Evolutionary conservation across 1,284 basidiomycete genomes (phyloP), one percentile per base, ranked within the genome.

Genomic region (Ustilago cynodontis): DNA sequence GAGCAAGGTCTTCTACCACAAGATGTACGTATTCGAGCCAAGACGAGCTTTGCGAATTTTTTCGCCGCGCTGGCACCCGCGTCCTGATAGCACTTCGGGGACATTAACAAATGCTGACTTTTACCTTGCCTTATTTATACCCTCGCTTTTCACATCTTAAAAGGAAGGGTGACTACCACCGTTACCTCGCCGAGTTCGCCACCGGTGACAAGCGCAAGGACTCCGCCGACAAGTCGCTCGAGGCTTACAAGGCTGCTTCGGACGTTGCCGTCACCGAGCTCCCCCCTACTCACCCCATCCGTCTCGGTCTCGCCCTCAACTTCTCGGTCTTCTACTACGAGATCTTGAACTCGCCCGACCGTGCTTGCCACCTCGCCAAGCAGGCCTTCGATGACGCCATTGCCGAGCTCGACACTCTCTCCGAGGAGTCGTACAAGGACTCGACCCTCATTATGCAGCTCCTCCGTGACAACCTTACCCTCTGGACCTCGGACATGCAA

Each of bases 251-350:
- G 92, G 93, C 94, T 79, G 96, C 96, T 65, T 98, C 95, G 61
- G 95, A 98, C 82, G 95, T 99, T 87, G 96, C 96, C 81, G 92
- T 96, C 82, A 96, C 93, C 60, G 95, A 99, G 89, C 92, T 99
- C 58, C 95, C 96, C 47, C 97, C 96, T 29, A 99, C 96, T 83
- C 97, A 99, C 90, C 96, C 96, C 82, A 99, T 99, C 88, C 95
- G 96, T 87, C 93, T 99, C 78, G 96, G 96, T 88, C 93, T 99
- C 67, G 97, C 96, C 56, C 91, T 99, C 86, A 99, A 99, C 92
- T 99, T 99, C 91, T 98, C 95, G 74, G 96, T 99, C 70, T 99
- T 99, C 91, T 99, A 99, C 92, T 99, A 98, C 90, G 97, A 99
- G 73, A 98, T 99, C 88, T 92, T 99, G 88, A 99, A 99, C 92